These are phyloP conservation scores for Hericium erinaceus DNA, from an alignment of 768 basidiomycete genomes.

Conservation along the genomic window DNA sequence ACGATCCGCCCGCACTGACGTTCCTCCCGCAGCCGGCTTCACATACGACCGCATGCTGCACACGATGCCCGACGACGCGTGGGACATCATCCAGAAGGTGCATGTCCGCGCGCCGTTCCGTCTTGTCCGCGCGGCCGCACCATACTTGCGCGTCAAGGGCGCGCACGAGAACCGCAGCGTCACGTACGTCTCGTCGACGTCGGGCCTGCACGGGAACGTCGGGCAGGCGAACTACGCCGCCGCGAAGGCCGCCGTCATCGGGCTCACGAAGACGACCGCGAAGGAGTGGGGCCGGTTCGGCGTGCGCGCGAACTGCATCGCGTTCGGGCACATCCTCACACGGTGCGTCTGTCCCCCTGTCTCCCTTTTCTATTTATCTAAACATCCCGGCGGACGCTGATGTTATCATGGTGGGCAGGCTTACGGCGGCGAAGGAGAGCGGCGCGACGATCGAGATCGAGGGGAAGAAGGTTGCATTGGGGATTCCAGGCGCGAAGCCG, in stretches of 20 bases:
- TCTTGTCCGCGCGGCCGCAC: slow-evolving; percentile 75
- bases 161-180: slow-evolving; percentile 61
- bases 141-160: slow-evolving; percentile 70
- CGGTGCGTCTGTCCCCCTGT: slow-evolving; percentile 33
- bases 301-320: slow-evolving; percentile 75
- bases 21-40: slow-evolving; percentile 46
- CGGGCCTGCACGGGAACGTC: slow-evolving; percentile 82
- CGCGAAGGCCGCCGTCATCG: slow-evolving; percentile 69
- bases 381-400: slow-evolving; percentile 1
- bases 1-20: background rate
- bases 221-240: slow-evolving; percentile 80
- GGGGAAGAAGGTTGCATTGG: slow-evolving; percentile 77
- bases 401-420: slow-evolving; percentile 26
- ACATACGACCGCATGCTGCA: slow-evolving; percentile 85
- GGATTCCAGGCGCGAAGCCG: slow-evolving; percentile 53
- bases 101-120: slow-evolving; percentile 85
- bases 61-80: slow-evolving; percentile 76
- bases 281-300: slow-evolving; percentile 85
- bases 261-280: slow-evolving; percentile 76
- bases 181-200: slow-evolving; percentile 73
- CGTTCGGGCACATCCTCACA: slow-evolving; percentile 71
- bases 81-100: slow-evolving; percentile 73
- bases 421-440: slow-evolving; percentile 73
- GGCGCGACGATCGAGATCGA: slow-evolving; percentile 70
- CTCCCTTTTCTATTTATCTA: background rate